These are phyloP conservation scores for Lactarius deliciosus DNA, from an alignment of 768 basidiomycete genomes.

Conservation along the genomic window DNA sequence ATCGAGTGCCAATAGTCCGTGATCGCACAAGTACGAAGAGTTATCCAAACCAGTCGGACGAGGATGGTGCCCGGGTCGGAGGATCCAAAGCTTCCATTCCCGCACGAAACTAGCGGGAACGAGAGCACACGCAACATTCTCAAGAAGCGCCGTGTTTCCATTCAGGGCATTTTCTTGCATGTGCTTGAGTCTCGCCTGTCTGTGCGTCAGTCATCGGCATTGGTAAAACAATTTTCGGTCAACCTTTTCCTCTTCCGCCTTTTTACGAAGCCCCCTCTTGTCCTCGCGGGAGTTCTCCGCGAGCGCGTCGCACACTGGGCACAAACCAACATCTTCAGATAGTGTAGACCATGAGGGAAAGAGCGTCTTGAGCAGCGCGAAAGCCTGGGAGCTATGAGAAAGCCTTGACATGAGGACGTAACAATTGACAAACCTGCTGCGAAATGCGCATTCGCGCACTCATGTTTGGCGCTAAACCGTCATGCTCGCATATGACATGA, in stretches of 20 bases:
- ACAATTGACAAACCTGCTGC: conserved; percentile 44
- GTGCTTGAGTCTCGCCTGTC: conserved; percentile 60
- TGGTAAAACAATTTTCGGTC: neutral
- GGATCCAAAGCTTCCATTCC: conserved; percentile 69
- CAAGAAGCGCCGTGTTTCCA: conserved; percentile 46
- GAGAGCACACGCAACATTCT: conserved; percentile 55
- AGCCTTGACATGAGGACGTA: conserved; percentile 10
- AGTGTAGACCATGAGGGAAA: conserved; percentile 69
- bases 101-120: conserved; percentile 62
- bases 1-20: conserved; percentile 62
- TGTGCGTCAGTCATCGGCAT: neutral
- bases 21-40: conserved; percentile 62
- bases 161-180: conserved; percentile 58
- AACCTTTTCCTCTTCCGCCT: conserved; percentile 81
- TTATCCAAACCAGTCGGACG: conserved; percentile 69
- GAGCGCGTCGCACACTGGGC: conserved; percentile 60
- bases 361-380: conserved; percentile 49
- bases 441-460: conserved; percentile 64
- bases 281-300: conserved; percentile 58
- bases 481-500: conserved; percentile 76
- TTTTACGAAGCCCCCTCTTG: conserved; percentile 59
- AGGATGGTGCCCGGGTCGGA: conserved; percentile 49
- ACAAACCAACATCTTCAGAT: conserved; percentile 50
- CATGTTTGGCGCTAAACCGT: conserved; percentile 52
- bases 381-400: conserved; percentile 46